phyloP scores from a whole-genome alignment of 208 protist genomes.

The Herpetomonas samuelpessoai region DNA sequence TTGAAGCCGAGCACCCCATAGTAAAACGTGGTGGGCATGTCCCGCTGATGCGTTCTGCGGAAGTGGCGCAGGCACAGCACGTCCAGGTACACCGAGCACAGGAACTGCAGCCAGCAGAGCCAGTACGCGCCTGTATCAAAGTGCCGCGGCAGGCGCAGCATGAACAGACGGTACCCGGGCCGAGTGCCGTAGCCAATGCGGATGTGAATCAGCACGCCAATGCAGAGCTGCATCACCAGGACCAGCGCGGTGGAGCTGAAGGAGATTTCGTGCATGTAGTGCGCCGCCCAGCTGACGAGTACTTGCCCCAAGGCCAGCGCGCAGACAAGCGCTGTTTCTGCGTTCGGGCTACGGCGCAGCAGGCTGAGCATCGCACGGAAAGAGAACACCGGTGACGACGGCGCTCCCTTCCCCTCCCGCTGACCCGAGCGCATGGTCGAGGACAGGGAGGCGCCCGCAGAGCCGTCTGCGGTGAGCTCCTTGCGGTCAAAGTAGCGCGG shows the following conservation, averaged over 20 bases:
- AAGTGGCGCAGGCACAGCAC: neutral
- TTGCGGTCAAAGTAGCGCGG: slow-evolving; percentile 44
- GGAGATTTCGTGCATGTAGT: slow-evolving; percentile 21
- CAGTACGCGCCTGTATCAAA: slow-evolving; percentile 47
- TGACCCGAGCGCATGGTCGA: slow-evolving; percentile 6
- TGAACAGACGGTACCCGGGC: slow-evolving; percentile 27
- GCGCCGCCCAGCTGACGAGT: slow-evolving; percentile 25
- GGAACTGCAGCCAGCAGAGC: slow-evolving; percentile 27
- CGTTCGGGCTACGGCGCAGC: slow-evolving; percentile 53
- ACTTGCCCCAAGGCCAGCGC: slow-evolving; percentile 38
- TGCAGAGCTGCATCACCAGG: slow-evolving; percentile 42
- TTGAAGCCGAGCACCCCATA: slow-evolving; percentile 23
- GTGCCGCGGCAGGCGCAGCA: slow-evolving; percentile 15
- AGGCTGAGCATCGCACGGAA: slow-evolving; percentile 23
- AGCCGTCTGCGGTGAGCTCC: neutral
- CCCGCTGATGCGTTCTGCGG: neutral
- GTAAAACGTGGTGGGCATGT: slow-evolving; percentile 20
- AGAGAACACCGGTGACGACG: neutral
- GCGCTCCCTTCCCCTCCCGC: neutral
- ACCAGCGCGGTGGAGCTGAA: slow-evolving; percentile 17
- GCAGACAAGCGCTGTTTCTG: slow-evolving; percentile 50
- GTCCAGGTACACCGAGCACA: slow-evolving; percentile 21
- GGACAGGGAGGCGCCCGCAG: neutral
- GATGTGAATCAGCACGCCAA: slow-evolving; percentile 40
- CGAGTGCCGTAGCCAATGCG: slow-evolving; percentile 37